Base-by-base conservation (phyloP, 2,329 filamentous ascomycete genomes). In the Pseudonectria buxi region DNA sequence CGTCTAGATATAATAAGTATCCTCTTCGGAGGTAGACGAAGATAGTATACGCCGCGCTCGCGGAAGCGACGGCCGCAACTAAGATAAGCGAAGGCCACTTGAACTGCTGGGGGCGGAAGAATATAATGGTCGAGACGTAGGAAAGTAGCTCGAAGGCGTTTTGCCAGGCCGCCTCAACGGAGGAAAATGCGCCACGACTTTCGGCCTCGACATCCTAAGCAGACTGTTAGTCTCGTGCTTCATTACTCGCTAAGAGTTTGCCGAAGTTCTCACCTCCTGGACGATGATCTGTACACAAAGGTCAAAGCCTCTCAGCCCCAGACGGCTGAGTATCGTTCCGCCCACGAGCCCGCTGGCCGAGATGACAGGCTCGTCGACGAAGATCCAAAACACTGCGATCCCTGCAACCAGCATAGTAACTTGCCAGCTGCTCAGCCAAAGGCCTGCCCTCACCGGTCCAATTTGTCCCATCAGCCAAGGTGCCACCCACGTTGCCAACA, bases 401-500 rank as follows among this genome's bases (percentile, higher is more conserved):
- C 64, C 71, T 0, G 52, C 62, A 1, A 61, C 62, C 3, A 78
- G 59, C 46, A 69, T 76, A 3, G 63, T 35, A 10, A 79, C 64
- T 52, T 86, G 81, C 72, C 77, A 83, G 36, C 70, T 77, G 15
- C 80, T 53, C 41, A 75, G 76, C 83, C 83, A 87, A 3, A 86
- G 65, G 0, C 81, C 83, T 0, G 72, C 68, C 10, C 83, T 62
- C 4, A 83, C 63, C 0, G 68, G 60, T 0, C 76, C 75, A 26
- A 81, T 68, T 16, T 56, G 56, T 2, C 45, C 44, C 64, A 76
- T 77, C 7, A 79, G 54, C 29, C 59, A 55, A 0, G 78, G 78
- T 0, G 71, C 74, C 0, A 70, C 51, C 65, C 72, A 78, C 0
- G 78, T 83, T 0, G 78, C 76, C 6, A 61, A 61, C 2, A 82